Evolutionary conservation across 106 monocot genomes (phyloP), one percentile per base, ranked within the genome.

Genomic region (Apostasia shenzhenica): DNA sequence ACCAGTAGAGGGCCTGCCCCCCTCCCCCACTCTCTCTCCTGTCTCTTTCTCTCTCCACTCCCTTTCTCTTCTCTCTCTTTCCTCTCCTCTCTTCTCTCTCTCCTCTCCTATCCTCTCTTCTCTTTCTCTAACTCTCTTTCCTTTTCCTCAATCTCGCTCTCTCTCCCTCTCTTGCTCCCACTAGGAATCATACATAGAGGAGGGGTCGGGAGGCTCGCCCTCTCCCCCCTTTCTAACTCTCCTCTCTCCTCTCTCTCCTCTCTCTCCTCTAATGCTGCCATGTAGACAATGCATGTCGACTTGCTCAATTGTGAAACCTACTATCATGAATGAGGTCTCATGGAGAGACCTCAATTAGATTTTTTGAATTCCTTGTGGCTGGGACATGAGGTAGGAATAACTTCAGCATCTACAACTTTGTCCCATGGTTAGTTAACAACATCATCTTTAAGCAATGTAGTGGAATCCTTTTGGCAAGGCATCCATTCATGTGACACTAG

Each of bases 141-240:
- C 45, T 39, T 7, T 4, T 45, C 49, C 63, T 5, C 9, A n/a
- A n/a, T 12, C 74, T 57, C 42, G 53, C 37, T 40, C 59, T 37
- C 53, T 57, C 48, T 62, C 49, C 11, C 50, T 57, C n/a, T 58
- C 76, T 48, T 72, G 63, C 48, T 72, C 78, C 45, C 76, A 83
- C 8, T 71, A 4, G 10, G 4, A 52, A 6, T 4, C 52, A 52
- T 10, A 10, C 4, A 10, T 52, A 52, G 4, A 6, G 4, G 52
- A 10, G 10, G 52, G 4, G 10, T 52, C 52, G 10, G 52, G 4
- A 10, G 52, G 7, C 75, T 3, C 76, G 77, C 2, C 76, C 72
- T 0, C 85, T 88, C 48, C 66, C 82, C 62, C 84, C 88, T 45
- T 76, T 92, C 0, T 70, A 85, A 80, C 88, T 88, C 77, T 49